Conservation (phyloP, 2,329 filamentous ascomycete species). For the Gaeumannomyces sp. region DNA sequence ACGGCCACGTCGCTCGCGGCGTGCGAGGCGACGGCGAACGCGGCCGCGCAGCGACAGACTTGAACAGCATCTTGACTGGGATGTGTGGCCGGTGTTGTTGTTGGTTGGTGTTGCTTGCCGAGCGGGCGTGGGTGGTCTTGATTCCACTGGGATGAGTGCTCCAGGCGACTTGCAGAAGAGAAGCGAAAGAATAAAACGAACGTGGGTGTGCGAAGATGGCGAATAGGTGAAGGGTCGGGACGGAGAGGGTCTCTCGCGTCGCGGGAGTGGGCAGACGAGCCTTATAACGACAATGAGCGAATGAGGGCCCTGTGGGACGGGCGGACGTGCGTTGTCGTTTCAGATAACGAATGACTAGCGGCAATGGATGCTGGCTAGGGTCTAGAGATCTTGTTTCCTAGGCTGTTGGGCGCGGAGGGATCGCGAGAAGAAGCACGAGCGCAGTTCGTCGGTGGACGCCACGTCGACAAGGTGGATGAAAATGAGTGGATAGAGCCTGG, state of each 20-base stretch:
- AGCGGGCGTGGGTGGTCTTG: no score
- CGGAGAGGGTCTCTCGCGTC: not conserved
- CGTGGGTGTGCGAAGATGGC: not conserved
- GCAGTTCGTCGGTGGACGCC: not conserved
- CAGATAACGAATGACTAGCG: not conserved
- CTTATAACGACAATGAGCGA: not conserved
- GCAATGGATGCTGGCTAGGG: not conserved
- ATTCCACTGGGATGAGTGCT: not conserved
- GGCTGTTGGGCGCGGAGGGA: no score
- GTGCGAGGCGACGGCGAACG: slow-evolving; percentile 33
- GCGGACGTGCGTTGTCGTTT: not conserved
- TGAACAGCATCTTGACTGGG: slow-evolving; percentile 35
- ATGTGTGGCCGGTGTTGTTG: not conserved
- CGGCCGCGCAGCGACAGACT: slow-evolving; percentile 35
- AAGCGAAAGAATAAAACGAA: not conserved
- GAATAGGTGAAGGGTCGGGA: not conserved
- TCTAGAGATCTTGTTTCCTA: not conserved
- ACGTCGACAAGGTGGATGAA: not conserved
- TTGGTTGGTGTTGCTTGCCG: not conserved
- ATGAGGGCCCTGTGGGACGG: not conserved
- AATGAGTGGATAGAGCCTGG: not conserved
- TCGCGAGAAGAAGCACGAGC: not conserved
- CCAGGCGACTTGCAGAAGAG: not conserved
- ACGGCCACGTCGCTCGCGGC: slow-evolving; percentile 27
- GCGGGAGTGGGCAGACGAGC: not conserved